Conservation (phyloP, 2,329 filamentous ascomycete genomes). For the Mariannaea elegans region DNA sequence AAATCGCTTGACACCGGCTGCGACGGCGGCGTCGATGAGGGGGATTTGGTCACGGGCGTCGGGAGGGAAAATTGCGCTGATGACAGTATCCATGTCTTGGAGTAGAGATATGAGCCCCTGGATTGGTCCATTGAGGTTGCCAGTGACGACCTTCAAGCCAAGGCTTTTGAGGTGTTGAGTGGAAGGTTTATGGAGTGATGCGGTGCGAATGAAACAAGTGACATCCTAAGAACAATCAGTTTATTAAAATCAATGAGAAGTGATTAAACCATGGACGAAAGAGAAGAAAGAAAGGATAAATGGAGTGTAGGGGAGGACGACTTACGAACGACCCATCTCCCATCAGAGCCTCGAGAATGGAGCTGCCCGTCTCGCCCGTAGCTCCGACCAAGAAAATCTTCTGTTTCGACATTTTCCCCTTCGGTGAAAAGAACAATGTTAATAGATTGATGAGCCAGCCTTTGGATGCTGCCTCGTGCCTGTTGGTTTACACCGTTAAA, state of each 20-base stretch:
- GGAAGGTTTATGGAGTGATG: constrained; percentile 3
- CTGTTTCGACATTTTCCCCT: background rate
- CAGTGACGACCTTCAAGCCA: background rate
- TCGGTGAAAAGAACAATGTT: too few relatives aligned
- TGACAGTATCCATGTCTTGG: constrained; percentile 8
- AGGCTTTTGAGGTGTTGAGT: background rate
- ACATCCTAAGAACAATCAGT: background rate
- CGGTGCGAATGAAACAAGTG: constrained; percentile 8
- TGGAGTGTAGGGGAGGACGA: background rate
- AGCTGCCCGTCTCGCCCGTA: background rate
- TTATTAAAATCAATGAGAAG: too few relatives aligned
- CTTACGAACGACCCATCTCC: background rate
- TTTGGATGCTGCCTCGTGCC: too few relatives aligned
- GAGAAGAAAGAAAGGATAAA: too few relatives aligned
- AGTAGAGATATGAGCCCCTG: constrained; percentile 1
- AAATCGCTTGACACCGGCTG: constrained; percentile 15
- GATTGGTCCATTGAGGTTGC: background rate
- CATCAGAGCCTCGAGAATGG: background rate
- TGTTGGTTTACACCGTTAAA: too few relatives aligned
- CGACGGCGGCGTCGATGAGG: constrained; percentile 5
- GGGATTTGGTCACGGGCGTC: background rate
- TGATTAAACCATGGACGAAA: too few relatives aligned
- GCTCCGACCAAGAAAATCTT: background rate
- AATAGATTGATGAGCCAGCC: too few relatives aligned
- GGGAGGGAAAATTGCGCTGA: background rate